Base-by-base conservation (phyloP, 176 grass and related monocot genomes). In the Dendrocalamus sinicus region DNA sequence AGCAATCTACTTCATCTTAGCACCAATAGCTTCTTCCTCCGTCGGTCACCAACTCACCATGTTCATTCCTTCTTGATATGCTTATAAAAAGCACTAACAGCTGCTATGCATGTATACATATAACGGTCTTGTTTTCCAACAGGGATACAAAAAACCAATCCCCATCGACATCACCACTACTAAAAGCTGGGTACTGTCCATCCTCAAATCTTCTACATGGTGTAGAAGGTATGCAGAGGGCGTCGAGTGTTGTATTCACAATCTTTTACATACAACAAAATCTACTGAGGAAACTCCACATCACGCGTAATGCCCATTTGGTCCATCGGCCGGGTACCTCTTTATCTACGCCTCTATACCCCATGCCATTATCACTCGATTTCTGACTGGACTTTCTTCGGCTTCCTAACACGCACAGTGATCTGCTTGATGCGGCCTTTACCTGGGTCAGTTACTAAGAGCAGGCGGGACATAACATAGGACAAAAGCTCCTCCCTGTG, bases 401-500 rank as follows among this genome's bases (percentile, higher is more conserved):
- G 37, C 80, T 90, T 97, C 69, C 92, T 85, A 48, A 85, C 79
- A 7, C 85, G 92, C 64, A 91, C 5, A 20, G 72, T 80, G 20
- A 76, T 78, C 58, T 84, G 87, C 70, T 90, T 90, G 44, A 68
- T 67, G 26, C 47, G 80, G 41, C 83, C 71, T 85, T 94, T 87
- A 79, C 88, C 37, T 0, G 85, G 53, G 28, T 87, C 82, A 15
- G 68, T 75, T 7, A 86, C 87, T 63, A 91, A 74, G 52, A 81
- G 69, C 32, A 98, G 87, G 17, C 91, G 86, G 50, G 89, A 91
- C 95, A 95, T 98, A 7, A 98, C 93, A 84, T 98, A 95, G 16
- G 93, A 90, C 83, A 98, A 86, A 73, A 98, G 91, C 87, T 98
- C 95, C 83, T 95, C 93, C 67, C 93, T 88, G 28, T 98, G 95